Conservation (phyloP, 352 stramenopile species). For the Pythium plurisporium region DNA sequence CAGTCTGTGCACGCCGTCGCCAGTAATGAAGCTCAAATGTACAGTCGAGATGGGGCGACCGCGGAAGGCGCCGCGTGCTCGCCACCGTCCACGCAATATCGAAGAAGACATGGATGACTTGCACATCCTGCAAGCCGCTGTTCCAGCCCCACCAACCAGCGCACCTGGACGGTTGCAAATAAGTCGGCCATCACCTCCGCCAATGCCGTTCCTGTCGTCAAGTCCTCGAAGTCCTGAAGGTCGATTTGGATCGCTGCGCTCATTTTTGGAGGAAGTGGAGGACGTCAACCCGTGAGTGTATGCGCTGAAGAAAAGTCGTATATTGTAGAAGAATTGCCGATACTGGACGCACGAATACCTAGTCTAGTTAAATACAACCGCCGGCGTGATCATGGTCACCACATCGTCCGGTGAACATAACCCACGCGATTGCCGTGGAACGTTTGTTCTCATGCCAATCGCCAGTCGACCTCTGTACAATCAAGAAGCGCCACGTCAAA, state of each 20-base stretch:
- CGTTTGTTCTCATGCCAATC: no score
- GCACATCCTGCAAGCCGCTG: conserved; percentile 2
- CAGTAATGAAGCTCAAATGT: conserved; percentile 73
- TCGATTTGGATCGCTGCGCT: conserved; percentile 3
- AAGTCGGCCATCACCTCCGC: neutral
- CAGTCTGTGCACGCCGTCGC: conserved; percentile 72
- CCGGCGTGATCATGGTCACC: no score
- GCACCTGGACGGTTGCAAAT: neutral
- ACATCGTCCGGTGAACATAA: no score
- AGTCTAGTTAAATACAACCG: no score
- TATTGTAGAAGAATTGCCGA: no score
- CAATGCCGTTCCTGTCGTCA: neutral
- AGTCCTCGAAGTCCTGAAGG: conserved; percentile 15
- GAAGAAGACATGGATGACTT: conserved; percentile 47
- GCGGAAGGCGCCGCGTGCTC: conserved; percentile 38
- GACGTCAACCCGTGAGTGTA: neutral
- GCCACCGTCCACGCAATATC: conserved; percentile 44
- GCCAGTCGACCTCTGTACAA: no score
- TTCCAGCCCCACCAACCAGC: neutral
- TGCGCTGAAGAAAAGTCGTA: no score
- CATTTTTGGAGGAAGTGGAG: conserved; percentile 1
- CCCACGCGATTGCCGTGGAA: no score
- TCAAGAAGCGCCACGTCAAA: no score
- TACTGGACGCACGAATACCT: no score
- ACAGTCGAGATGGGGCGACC: conserved; percentile 75